phyloP scores from a whole-genome alignment of 805 yeast species.

The Starmera amethionina region DNA sequence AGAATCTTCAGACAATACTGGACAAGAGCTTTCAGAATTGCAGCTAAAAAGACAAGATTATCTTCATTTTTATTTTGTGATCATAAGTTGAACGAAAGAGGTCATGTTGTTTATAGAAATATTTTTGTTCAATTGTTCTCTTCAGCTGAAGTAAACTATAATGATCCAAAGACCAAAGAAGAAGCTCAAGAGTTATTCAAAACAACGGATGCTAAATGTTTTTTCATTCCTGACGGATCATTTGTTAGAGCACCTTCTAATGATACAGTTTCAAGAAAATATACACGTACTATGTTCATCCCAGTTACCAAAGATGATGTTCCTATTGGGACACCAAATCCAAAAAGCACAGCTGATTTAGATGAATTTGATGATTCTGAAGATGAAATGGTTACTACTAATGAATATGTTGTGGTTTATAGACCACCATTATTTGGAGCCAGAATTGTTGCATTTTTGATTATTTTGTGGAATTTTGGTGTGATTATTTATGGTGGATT shows the following conservation, averaged over 20 bases:
- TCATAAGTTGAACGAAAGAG: conserved; percentile 60
- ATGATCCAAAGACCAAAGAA: conserved; percentile 40
- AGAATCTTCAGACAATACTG: conserved; percentile 44
- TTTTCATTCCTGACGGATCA: conserved; percentile 72
- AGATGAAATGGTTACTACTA: conserved; percentile 29
- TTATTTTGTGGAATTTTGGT: conserved; percentile 36
- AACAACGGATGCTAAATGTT: conserved; percentile 33
- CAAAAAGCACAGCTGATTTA: conserved; percentile 23
- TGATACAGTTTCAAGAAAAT: conserved; percentile 63
- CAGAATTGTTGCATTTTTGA: conserved; percentile 37
- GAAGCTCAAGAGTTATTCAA: conserved; percentile 37
- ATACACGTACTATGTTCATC: conserved; percentile 59
- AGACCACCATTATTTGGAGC: conserved; percentile 69
- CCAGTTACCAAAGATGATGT: conserved; percentile 76
- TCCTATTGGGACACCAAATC: conserved; percentile 31
- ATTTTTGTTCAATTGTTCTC: conserved; percentile 29
- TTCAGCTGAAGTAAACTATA: conserved; percentile 40
- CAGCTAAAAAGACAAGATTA: conserved; percentile 51
- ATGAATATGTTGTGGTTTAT: conserved; percentile 65
- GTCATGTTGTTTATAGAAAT: conserved; percentile 49
- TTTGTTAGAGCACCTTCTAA: conserved; percentile 80
- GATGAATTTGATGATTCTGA: conserved; percentile 34
- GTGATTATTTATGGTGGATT: conserved; percentile 21
- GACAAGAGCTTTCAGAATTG: conserved; percentile 45
- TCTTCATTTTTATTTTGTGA: conserved; percentile 72